These are phyloP conservation scores for Sordariomycetes sp. DNA, from an alignment of 2,329 filamentous ascomycete genomes.

Conservation along the genomic window DNA sequence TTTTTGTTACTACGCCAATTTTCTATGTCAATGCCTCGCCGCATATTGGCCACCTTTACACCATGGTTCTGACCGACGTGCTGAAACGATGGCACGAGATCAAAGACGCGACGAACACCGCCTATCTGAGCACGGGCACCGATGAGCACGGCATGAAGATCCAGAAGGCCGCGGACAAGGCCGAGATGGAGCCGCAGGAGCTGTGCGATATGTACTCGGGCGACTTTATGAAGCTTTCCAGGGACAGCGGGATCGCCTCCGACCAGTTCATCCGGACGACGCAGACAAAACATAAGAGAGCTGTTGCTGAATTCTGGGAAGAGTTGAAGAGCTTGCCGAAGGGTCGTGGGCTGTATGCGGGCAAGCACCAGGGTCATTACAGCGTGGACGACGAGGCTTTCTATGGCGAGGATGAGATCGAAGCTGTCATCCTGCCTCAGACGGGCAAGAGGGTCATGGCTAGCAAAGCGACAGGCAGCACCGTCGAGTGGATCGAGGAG, in stretches of 20 bases:
- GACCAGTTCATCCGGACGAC: constrained; percentile 90
- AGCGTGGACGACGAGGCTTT: constrained; percentile 95
- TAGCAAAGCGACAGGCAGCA: constrained; percentile 78
- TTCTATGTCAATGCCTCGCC: constrained; percentile 99
- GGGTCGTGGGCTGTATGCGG: constrained; percentile 70
- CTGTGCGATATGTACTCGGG: constrained; percentile 81
- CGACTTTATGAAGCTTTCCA: constrained; percentile 69
- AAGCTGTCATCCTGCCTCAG: constrained; percentile 64
- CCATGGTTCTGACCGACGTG: constrained; percentile 83
- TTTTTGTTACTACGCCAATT: constrained; percentile 92
- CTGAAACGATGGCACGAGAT: constrained; percentile 86
- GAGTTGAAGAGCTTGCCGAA: constrained; percentile 53
- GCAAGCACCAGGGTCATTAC: constrained; percentile 91
- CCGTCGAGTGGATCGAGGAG: constrained; percentile 92
- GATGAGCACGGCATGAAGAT: constrained; percentile 99
- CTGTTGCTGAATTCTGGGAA: constrained; percentile 85
- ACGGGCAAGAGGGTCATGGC: constrained; percentile 79
- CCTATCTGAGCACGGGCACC: constrained; percentile 79
- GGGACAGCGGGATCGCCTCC: constrained; percentile 59
- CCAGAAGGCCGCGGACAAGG: constrained; percentile 70
- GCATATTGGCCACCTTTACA: constrained; percentile 91
- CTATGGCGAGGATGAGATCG: constrained; percentile 70
- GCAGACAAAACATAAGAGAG: constrained; percentile 68
- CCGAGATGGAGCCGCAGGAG: constrained; percentile 63
- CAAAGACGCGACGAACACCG: constrained; percentile 56